A percentile compares a stretch with the other conserved stretches of the same genome.
phyloP scores from a whole-genome alignment of 1,139 yeast genomes.

The Suhomyces panamericanus region DNA sequence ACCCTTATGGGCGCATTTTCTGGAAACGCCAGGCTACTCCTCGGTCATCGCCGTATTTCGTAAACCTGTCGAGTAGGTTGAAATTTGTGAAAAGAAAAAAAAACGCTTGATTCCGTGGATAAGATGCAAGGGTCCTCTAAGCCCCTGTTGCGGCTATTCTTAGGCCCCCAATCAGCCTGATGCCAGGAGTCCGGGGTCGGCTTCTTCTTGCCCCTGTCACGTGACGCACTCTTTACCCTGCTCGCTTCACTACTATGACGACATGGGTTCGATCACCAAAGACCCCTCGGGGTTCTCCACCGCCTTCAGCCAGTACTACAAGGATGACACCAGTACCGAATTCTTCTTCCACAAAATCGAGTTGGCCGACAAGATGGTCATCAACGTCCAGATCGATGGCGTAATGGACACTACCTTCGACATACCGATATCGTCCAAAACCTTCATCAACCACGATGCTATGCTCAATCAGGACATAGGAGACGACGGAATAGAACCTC shows the following conservation, averaged over 20 bases:
- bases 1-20: no score
- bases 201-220: neutral
- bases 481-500: conserved; percentile 39
- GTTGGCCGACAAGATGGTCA: conserved; percentile 33
- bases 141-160: no score
- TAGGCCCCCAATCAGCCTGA: no score
- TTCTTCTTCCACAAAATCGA: conserved; percentile 41
- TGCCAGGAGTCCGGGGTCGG: no score
- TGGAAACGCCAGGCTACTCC: no score
- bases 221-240: neutral
- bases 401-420: conserved; percentile 45
- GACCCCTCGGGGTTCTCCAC: conserved; percentile 26
- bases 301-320: conserved; percentile 19
- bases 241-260: no score
- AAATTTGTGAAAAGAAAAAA: no score
- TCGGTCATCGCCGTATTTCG: no score
- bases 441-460: conserved; percentile 20
- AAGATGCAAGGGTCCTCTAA: no score
- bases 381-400: conserved; percentile 41
- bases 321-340: conserved; percentile 19
- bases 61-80: no score
- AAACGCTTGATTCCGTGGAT: no score
- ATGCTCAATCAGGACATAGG: conserved; percentile 18
- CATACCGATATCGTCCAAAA: conserved; percentile 39
- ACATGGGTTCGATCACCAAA: conserved; percentile 6